Base-by-base conservation (phyloP, 805 yeast genomes). In the Starmerella davenportii region DNA sequence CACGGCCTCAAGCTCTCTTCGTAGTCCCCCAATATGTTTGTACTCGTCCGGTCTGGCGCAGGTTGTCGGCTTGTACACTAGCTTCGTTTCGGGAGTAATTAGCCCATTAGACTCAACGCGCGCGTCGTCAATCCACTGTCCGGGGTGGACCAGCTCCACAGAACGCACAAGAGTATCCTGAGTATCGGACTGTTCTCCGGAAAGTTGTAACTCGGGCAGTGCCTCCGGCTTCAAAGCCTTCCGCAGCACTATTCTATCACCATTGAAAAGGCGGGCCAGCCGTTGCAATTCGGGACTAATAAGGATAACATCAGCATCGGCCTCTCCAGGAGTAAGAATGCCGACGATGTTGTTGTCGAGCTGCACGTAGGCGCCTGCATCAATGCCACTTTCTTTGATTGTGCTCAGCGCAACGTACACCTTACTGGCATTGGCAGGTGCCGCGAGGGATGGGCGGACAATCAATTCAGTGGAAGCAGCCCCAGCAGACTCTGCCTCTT, bases 1-100 rank as follows among this genome's bases (percentile, higher is more conserved):
- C 18, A 90, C 59, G 3, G 66, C 51, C 4, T 64, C 62, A 16
- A 85, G 72, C 47, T 81, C 82, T 34, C 66, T 63, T 0, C 61
- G 47, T 18, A 90, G 63, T 0, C 96, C 99, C 15, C 96, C 98
- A 4, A 90, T 72, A 17, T 65, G 61, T 3, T 63, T 52, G 43
- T 74, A 81, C 3, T 29, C 36, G 28, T 35, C 13, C 25, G 7
- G 9, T 11, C 11, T 23, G 25, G 11, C 25, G 18, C 3, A 27
- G n/a, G 2, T 39, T 16, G 13, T 36, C 20, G 8, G 34, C 18
- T 8, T 33, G 24, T 23, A 34, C 36, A 3, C 41, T 42, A 4
- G 27, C 9, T n/a, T n/a, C 13, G 28, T 25, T 25, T 25, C 13
- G 14, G 28, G 28, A 14, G 28, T 25, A 25, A 25, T 25, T n/a